Evolutionary conservation across 768 basidiomycete species (phyloP).

Genomic region (Dendrothele bispora): DNA sequence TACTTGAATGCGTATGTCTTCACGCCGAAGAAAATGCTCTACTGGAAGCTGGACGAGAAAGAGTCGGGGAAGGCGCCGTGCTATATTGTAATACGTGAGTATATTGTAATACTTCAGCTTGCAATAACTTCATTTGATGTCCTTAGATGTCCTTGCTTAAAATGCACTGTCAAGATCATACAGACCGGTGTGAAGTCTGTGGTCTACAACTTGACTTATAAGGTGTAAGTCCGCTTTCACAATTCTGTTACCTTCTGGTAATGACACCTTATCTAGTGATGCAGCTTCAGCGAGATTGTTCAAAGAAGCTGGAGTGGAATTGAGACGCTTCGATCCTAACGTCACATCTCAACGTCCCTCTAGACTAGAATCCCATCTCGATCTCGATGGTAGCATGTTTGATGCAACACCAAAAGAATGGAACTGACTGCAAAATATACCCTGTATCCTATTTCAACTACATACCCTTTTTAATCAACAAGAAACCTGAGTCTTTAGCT

Average conservation of each 20-base stretch:
- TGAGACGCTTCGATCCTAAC: conserved; percentile 65
- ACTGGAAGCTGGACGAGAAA: conserved; percentile 88
- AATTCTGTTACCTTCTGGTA: neutral
- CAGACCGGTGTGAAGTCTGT: conserved; percentile 91
- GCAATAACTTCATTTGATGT: neutral
- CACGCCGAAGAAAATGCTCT: conserved; percentile 99
- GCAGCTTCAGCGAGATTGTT: conserved; percentile 80
- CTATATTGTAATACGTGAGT: conserved; percentile 97
- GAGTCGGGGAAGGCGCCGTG: conserved; percentile 80
- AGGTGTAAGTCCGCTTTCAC: conserved; percentile 64
- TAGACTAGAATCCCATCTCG: conserved; percentile 18
- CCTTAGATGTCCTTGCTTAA: conserved; percentile 92
- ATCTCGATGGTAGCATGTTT: no score
- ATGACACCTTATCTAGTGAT: conserved; percentile 50
- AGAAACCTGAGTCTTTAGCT: neutral
- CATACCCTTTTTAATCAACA: neutral
- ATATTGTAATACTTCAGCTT: conserved; percentile 2
- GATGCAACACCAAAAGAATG: no score
- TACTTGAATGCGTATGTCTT: conserved; percentile 86
- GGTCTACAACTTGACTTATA: conserved; percentile 93
- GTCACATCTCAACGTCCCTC: conserved; percentile 23
- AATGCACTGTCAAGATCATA: conserved; percentile 95
- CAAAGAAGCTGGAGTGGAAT: conserved; percentile 76
- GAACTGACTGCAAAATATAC: no score
- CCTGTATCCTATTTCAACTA: no score